Evolutionary conservation across 306 rosid species (phyloP), one percentile per base, ranked within the genome.

Genomic region (apple (Malus domestica)): DNA sequence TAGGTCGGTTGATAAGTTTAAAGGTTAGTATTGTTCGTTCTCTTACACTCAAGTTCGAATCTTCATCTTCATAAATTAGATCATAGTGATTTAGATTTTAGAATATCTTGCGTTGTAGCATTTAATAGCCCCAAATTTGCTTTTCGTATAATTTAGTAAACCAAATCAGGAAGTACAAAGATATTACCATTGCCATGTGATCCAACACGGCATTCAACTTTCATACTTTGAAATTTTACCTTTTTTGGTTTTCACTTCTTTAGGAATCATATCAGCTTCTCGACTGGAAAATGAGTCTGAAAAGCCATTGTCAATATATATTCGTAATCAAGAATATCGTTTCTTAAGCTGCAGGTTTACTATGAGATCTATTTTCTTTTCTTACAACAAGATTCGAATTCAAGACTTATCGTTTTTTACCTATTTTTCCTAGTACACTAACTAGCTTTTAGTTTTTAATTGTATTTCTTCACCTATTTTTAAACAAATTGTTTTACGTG

Each of bases 161-260:
- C 76, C 60, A 61, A 45, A 46, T 46, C 20, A 63, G 8, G 11
- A 63, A 52, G 58, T 25, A 54, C 27, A 82, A 73, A 62, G 15
- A 44, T 69, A 78, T 49, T 64, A 10, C 23, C 14, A 58, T 58
- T 73, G 22, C 6, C 77, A 78, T 69, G 79, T 62, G 62, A 69
- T 77, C 76, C n/a, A 20, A 40, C 71, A 22, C 32, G 22, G n/a
- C 33, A 19, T 45, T 35, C 61, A 67, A 49, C 66, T 59, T 77
- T 57, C 65, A 30, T 49, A 44, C 23, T 61, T 30, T 62, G 4
- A 30, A 54, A 67, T 16, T 22, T 30, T 46, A 1, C 51, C 33
- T 49, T 12, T 67, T 42, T 32, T 11, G 51, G 40, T n/a, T 22
- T 32, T 15, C 52, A 76, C 27, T 38, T 54, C 4, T 16, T 23